These are phyloP conservation scores for Cytidiella melzeri DNA, from an alignment of 768 basidiomycete genomes.

Conservation along the genomic window DNA sequence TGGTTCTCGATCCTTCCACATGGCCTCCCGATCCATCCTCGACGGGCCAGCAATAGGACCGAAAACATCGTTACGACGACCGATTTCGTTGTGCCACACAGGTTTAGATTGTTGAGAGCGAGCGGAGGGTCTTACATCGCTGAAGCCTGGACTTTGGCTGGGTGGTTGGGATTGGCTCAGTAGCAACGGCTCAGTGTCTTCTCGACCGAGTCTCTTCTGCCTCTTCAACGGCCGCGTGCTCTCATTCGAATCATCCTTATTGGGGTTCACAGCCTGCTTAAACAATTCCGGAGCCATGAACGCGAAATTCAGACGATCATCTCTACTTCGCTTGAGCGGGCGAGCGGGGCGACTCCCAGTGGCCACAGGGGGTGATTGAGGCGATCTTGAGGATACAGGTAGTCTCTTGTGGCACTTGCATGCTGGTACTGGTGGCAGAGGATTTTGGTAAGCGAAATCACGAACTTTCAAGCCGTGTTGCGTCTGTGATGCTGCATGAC, in stretches of 20 bases:
- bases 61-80: too few species aligned
- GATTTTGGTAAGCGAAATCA: constrained; percentile 68
- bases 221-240: too few species aligned
- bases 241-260: too few species aligned
- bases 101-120: too few species aligned
- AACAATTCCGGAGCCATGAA: neutral
- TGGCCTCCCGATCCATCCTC: too few species aligned
- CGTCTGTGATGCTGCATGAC: constrained; percentile 13
- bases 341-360: too few species aligned
- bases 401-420: neutral
- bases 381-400: neutral
- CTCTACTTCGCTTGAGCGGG: neutral
- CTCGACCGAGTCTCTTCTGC: neutral
- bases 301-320: neutral
- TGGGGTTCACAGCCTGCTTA: neutral
- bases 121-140: too few species aligned
- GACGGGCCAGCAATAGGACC: too few species aligned
- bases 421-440: constrained; percentile 47
- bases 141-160: neutral
- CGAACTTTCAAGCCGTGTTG: constrained; percentile 37
- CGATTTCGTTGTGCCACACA: too few species aligned
- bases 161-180: neutral
- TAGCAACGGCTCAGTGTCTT: neutral
- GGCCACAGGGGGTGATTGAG: neutral
- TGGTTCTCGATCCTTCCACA: too few species aligned